Percentiles rank a stretch among this genome's conserved stretches.
phyloP scores from a whole-genome alignment of 306 rosid species.

The Datisca glomerata region DNA sequence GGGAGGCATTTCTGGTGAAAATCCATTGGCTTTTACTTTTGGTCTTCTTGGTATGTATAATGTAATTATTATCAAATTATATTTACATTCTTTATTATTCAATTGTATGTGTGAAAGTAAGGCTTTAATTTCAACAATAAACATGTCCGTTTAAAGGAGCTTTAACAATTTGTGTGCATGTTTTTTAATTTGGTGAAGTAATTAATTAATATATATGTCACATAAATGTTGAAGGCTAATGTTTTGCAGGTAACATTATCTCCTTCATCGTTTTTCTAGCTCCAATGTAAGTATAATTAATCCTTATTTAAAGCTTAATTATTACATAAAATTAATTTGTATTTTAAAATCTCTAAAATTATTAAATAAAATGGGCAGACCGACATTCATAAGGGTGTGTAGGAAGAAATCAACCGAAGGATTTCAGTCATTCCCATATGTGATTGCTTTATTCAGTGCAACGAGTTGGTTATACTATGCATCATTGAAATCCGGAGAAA shows the following conservation, averaged over 20 bases:
- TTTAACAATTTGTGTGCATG: not conserved
- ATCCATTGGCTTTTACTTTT: slow-evolving; percentile 6
- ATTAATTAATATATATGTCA: not conserved
- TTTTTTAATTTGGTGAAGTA: not conserved
- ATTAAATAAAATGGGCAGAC: slow-evolving; percentile 25
- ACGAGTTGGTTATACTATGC: slow-evolving; percentile 82
- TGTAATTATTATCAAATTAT: not conserved
- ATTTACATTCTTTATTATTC: not conserved
- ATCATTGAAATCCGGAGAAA: slow-evolving; percentile 34
- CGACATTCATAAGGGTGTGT: slow-evolving; percentile 59
- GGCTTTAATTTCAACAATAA: no score
- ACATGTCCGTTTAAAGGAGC: not conserved
- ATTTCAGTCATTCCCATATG: slow-evolving; percentile 75
- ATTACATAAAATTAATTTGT: not conserved
- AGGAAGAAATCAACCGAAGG: slow-evolving; percentile 83
- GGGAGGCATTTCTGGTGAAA: slow-evolving; percentile 4
- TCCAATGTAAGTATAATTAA: slow-evolving; percentile 52
- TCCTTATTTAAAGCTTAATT: not conserved
- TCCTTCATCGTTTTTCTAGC: slow-evolving; percentile 82
- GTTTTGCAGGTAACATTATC: slow-evolving; percentile 40
- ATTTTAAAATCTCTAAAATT: not conserved
- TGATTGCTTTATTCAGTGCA: slow-evolving; percentile 68
- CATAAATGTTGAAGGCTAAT: not conserved
- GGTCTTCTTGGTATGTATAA: slow-evolving; percentile 10
- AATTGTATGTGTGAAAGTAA: not conserved